A percentile compares a stretch with the other conserved stretches of the same genome.
phyloP scores from a whole-genome alignment of 257 asterid genomes.

The Anisodus tanguticus region DNA sequence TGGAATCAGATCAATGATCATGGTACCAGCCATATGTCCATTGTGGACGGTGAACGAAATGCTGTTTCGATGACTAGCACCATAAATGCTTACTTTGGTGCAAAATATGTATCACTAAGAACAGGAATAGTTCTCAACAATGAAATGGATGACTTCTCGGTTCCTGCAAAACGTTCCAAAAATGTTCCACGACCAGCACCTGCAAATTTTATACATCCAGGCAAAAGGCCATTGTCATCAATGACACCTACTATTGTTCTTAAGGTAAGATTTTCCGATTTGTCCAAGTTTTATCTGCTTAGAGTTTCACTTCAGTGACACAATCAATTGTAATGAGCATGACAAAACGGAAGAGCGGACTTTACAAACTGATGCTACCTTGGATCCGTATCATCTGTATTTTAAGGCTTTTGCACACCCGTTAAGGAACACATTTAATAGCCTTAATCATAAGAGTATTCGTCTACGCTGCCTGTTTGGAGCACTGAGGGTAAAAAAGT shows the following conservation, averaged over 20 bases:
- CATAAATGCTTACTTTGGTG: constrained; percentile 58
- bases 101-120: constrained; percentile 52
- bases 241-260: constrained; percentile 72
- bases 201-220: constrained; percentile 60
- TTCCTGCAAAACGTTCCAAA: constrained; percentile 41
- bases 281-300: background rate
- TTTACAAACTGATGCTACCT: background rate
- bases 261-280: constrained; percentile 45
- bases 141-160: constrained; percentile 81
- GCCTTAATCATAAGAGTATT: too few species aligned
- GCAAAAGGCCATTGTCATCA: constrained; percentile 76
- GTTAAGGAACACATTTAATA: too few species aligned
- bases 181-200: constrained; percentile 59
- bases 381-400: background rate
- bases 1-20: constrained; percentile 68
- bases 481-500: background rate
- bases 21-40: constrained; percentile 74
- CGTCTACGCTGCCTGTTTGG: too few species aligned
- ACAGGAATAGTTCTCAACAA: constrained; percentile 81
- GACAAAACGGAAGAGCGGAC: background rate
- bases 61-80: constrained; percentile 76
- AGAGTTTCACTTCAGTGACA: too few species aligned
- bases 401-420: background rate
- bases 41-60: constrained; percentile 64
- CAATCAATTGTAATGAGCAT: too few species aligned